Conservation (phyloP, 345 rosid species). For the Trapa incisa region DNA sequence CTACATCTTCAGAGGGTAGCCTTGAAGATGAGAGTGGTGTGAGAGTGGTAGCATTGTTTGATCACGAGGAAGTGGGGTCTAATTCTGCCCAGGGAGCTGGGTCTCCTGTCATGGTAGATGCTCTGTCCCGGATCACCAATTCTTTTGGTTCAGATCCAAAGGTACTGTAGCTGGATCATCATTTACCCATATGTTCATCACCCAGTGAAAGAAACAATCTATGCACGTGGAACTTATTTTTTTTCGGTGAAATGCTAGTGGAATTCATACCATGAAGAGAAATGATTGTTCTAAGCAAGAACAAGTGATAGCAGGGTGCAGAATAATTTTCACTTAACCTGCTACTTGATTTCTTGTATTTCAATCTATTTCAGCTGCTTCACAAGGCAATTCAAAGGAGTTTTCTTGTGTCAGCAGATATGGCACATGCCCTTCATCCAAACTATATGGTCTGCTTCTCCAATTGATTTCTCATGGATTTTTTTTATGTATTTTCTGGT, state of each 20-base stretch:
- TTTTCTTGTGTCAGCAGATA: conserved; percentile 86
- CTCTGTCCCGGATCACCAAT: conserved; percentile 68
- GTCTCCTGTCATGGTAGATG: conserved; percentile 91
- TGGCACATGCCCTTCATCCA: conserved; percentile 98
- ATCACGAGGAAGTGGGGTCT: conserved; percentile 97
- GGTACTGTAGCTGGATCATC: conserved; percentile 23
- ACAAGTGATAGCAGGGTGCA: background rate
- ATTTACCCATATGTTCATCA: too few relatives aligned
- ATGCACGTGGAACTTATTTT: background rate
- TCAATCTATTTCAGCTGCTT: conserved; percentile 39
- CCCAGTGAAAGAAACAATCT: too few relatives aligned
- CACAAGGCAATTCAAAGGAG: conserved; percentile 83
- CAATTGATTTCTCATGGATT: background rate
- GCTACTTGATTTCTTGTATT: conserved; percentile 4
- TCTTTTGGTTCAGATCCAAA: conserved; percentile 59
- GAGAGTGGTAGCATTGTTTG: conserved; percentile 92
- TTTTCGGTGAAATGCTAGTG: background rate
- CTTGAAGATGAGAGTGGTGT: conserved; percentile 73
- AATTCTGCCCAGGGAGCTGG: conserved; percentile 96
- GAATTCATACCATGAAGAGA: background rate
- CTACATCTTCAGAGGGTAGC: conserved; percentile 52
- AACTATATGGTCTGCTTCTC: conserved; percentile 45
- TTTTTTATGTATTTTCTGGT: background rate
- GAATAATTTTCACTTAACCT: background rate
- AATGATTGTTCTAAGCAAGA: background rate